These are phyloP conservation scores for Adansonia rubrostipa DNA, from an alignment of 441 rosid genomes.

Conservation along the genomic window DNA sequence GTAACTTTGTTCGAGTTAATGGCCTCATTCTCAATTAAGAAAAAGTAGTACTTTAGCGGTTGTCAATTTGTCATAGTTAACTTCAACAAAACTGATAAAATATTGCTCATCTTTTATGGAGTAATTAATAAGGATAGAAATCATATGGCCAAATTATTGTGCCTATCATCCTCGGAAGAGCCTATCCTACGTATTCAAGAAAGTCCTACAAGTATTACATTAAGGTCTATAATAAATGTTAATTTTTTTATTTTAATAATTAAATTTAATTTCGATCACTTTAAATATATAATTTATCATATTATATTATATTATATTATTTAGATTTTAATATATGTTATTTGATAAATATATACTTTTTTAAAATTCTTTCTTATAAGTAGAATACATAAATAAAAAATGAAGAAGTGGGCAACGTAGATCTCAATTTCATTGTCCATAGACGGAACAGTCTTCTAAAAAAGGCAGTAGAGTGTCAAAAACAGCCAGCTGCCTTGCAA, in stretches of 20 bases:
- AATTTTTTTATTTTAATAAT: too few relatives aligned
- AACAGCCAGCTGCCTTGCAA: not conserved
- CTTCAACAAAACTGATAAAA: constrained; percentile 13
- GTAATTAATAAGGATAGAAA: not conserved
- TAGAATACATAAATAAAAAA: too few relatives aligned
- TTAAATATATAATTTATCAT: too few relatives aligned
- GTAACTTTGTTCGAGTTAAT: not conserved
- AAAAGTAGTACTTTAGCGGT: not conserved
- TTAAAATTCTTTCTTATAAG: too few relatives aligned
- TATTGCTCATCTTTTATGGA: not conserved
- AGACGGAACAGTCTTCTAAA: not conserved
- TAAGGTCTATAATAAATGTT: too few relatives aligned
- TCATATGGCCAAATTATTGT: constrained; percentile 27
- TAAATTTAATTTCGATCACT: too few relatives aligned
- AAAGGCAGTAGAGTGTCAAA: not conserved
- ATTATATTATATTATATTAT: too few relatives aligned
- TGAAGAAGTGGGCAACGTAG: too few relatives aligned
- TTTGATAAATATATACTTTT: too few relatives aligned
- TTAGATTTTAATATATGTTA: too few relatives aligned
- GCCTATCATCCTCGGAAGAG: not conserved
- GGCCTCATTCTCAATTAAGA: not conserved
- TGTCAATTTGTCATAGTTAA: not conserved
- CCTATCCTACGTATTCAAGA: not conserved
- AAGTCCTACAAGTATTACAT: not conserved
- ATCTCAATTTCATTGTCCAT: not conserved